A percentile compares a stretch with the other conserved stretches of the same genome.
These are phyloP conservation scores for Skeletonema menzelii DNA, from an alignment of 108 stramenopile genomes.

Conservation along the genomic window DNA sequence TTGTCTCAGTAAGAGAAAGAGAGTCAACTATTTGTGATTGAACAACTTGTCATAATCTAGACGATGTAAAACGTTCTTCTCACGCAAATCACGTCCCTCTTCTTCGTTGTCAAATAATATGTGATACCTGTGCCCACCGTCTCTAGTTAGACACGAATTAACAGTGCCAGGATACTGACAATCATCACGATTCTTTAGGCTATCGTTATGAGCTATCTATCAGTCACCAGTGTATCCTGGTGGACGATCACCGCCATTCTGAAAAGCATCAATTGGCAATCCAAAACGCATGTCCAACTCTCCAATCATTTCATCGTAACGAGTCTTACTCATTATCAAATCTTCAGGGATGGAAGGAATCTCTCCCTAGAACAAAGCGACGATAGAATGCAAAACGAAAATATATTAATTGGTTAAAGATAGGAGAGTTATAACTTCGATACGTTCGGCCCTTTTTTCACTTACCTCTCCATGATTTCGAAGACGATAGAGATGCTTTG, in stretches of 20 bases:
- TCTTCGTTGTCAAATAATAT: constrained; percentile 33
- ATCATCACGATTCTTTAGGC: neutral
- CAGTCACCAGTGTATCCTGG: no score
- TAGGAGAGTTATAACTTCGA: neutral
- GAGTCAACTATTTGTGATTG: neutral
- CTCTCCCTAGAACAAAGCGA: neutral
- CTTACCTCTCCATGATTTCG: neutral
- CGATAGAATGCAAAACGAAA: neutral
- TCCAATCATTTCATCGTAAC: constrained; percentile 9
- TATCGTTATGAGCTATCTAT: no score
- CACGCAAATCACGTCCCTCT: constrained; percentile 2
- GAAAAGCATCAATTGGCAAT: constrained; percentile 1
- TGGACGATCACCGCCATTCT: no score
- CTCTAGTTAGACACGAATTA: neutral
- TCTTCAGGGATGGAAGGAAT: constrained; percentile 21
- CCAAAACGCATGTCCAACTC: constrained; percentile 11
- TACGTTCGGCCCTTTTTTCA: neutral
- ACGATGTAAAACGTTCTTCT: constrained; percentile 16
- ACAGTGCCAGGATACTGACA: constrained; percentile 28
- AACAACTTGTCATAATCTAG: constrained; percentile 26
- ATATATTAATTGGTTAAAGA: neutral
- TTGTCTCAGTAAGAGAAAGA: no score
- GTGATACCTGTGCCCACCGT: constrained; percentile 12
- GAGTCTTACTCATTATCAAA: constrained; percentile 8
- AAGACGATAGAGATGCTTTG: neutral